Percentiles rank a stretch among this genome's conserved stretches.
Evolutionary conservation across 495 filamentous ascomycete genomes (phyloP).

Genomic region (Penicillium soppii): DNA sequence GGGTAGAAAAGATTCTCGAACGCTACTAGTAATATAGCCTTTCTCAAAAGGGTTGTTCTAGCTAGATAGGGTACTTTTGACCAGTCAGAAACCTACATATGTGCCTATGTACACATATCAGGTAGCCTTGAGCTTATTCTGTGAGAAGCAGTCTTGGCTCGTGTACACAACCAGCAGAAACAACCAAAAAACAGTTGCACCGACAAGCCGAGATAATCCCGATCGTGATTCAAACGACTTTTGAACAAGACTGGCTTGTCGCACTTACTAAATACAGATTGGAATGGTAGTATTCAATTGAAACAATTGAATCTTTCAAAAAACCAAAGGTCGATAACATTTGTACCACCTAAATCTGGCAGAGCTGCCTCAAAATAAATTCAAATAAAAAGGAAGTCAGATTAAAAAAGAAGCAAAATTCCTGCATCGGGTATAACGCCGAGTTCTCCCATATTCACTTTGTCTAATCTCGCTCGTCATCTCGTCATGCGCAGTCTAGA

Average conservation of each 20-base stretch:
- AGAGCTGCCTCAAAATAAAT: constrained; percentile 2
- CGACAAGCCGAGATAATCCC: not conserved
- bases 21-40: not conserved
- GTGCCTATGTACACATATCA: too few species aligned
- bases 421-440: constrained; percentile 37
- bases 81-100: too few species aligned
- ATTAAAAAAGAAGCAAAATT: constrained; percentile 12
- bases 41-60: not conserved
- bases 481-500: constrained; percentile 28
- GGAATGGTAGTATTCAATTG: not conserved
- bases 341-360: constrained; percentile 1
- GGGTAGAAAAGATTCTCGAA: not conserved
- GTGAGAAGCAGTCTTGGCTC: not conserved
- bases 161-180: too few species aligned
- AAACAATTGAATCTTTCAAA: too few species aligned
- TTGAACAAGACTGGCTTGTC: not conserved
- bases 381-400: constrained; percentile 6
- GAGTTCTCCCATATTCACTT: constrained; percentile 32
- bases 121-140: not conserved
- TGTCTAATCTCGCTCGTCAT: constrained; percentile 31
- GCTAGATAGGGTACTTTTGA: not conserved
- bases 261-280: not conserved
- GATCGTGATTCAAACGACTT: not conserved
- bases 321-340: not conserved
- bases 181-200: not conserved